Evolutionary conservation across 2,329 filamentous ascomycete genomes (phyloP).

Genomic region (Neofusicoccum laricinum): DNA sequence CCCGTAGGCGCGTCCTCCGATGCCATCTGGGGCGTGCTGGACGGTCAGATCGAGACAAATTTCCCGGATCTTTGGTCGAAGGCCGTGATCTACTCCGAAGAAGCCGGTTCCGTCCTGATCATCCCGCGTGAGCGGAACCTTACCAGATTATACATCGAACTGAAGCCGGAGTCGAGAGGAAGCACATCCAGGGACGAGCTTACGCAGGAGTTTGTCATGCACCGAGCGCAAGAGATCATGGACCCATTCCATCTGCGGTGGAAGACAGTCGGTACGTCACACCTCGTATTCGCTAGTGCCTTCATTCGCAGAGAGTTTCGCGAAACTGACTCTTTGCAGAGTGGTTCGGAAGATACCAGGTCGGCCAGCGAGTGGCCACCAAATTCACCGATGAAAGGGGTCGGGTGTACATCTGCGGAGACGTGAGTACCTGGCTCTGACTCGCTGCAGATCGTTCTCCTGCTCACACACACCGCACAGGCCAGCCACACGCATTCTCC

Average conservation of each 20-base stretch:
- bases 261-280: conserved; percentile 37
- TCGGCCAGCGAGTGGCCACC: conserved; percentile 48
- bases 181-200: conserved; percentile 31
- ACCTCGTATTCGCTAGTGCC: background rate
- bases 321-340: conserved; percentile 25
- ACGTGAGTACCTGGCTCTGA: conserved; percentile 30
- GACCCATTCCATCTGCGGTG: conserved; percentile 45
- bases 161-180: conserved; percentile 36
- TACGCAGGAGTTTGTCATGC: conserved; percentile 68
- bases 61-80: conserved; percentile 77
- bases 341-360: conserved; percentile 52
- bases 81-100: conserved; percentile 65
- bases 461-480: conserved; percentile 15
- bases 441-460: background rate
- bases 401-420: conserved; percentile 49
- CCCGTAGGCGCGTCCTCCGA: conserved; percentile 50
- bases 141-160: conserved; percentile 59
- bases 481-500: conserved; percentile 43
- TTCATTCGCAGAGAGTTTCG: background rate
- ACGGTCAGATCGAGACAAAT: conserved; percentile 67
- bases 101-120: conserved; percentile 68
- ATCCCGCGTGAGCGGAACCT: conserved; percentile 71
- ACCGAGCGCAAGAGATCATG: conserved; percentile 53
- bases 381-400: conserved; percentile 43
- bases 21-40: conserved; percentile 69